These are phyloP conservation scores for Clitopilus passeckerianus DNA, from an alignment of 768 basidiomycete species.

Conservation along the genomic window DNA sequence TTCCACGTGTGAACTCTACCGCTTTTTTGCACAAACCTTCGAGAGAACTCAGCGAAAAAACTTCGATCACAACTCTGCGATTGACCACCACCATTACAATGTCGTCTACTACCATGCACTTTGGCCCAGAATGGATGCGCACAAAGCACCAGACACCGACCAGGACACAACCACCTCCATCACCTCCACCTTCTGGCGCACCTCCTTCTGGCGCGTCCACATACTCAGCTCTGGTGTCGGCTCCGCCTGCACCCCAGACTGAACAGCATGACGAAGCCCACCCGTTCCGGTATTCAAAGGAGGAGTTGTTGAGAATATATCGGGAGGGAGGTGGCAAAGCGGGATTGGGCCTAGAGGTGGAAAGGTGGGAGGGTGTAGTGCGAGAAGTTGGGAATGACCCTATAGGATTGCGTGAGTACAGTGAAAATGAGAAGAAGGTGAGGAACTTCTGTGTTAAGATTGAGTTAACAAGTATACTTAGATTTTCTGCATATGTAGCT, in stretches of 20 bases:
- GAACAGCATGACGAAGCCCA: constrained; percentile 61
- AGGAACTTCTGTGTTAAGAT: constrained; percentile 18
- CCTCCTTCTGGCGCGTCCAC: constrained; percentile 50
- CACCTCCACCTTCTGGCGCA: constrained; percentile 41
- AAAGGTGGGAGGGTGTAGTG: constrained; percentile 86
- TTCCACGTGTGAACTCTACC: constrained; percentile 33
- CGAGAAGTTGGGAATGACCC: constrained; percentile 73
- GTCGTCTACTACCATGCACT: constrained; percentile 75
- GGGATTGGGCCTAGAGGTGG: constrained; percentile 79
- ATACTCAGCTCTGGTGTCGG: constrained; percentile 67
- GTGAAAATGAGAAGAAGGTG: constrained; percentile 87
- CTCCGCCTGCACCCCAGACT: constrained; percentile 38
- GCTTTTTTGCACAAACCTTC: constrained; percentile 12
- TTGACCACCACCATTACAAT: constrained; percentile 25
- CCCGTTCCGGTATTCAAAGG: constrained; percentile 86
- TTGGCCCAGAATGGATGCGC: constrained; percentile 93
- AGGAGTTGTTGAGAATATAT: constrained; percentile 80
- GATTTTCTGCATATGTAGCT: constrained; percentile 42
- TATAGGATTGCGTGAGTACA: constrained; percentile 71
- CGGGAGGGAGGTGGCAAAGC: constrained; percentile 72
- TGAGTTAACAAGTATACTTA: constrained; percentile 18
- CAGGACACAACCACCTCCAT: constrained; percentile 55
- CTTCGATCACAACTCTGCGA: constrained; percentile 13
- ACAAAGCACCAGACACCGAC: constrained; percentile 59
- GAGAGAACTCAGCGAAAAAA: constrained; percentile 29